Base-by-base conservation (phyloP, 2,329 filamentous ascomycete genomes). In the Epichloe festucae region DNA sequence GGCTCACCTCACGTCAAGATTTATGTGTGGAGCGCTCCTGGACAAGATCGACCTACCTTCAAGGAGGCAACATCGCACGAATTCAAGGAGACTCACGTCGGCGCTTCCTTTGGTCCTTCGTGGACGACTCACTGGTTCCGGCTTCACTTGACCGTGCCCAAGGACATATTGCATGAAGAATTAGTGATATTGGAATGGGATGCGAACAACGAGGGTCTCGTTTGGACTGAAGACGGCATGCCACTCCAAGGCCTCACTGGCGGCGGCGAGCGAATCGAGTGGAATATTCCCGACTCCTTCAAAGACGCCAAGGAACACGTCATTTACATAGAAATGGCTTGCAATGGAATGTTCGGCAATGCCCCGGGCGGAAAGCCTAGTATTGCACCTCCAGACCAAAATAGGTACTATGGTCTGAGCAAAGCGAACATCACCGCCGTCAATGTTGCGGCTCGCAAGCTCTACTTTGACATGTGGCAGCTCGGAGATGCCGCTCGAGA, bases 101-200 rank as follows among this genome's bases (percentile, higher is more conserved):
- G 91, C 53, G 77, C 85, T 53, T 81, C 75, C 6, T 97, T 97
- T 60, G 93, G 93, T 0, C 93, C 93, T 2, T 93, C 89, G 38
- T 98, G 93, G 93, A 86, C 89, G 2, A 98, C 93, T 8, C 93
- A 97, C 67, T 98, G 93, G 93, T 95, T 98, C 77, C 87, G 83
- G 60, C 79, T 96, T 52, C 73, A 84, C 52, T 71, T 98, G 55
- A 87, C 79, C 4, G 77, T 97, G 14, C 91, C 93, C 7, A 64
- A 79, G 51, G 72, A 87, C 12, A 78, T 96, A 61, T 71, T 69
- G 27, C 71, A 89, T 56, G 88, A 93, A 61, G 81, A 90, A 58
- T 82, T 86, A 46, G 76, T 98, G n/a, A 90, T 97, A 68, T 82
- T 97, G 53, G 89, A 95, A 62, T 98, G 93, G 91, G 91, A 98